Evolutionary conservation across 2,329 filamentous ascomycete species (phyloP), one percentile per base, ranked within the genome.

Genomic region (Dothistroma pini): DNA sequence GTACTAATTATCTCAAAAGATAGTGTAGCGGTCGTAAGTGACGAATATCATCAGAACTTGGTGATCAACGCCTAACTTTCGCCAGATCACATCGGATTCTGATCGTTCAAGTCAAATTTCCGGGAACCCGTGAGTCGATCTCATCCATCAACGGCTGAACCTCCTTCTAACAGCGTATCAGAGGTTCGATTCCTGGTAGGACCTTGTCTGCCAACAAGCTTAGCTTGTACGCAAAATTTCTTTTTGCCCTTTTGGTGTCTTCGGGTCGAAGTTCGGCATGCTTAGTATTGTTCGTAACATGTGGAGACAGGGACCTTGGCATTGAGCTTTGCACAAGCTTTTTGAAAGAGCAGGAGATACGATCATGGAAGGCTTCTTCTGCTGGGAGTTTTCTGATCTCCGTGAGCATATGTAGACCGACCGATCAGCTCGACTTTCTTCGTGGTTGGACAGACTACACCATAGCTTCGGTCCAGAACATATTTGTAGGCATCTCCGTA

Each of bases 121-220:
- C 55, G 55, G 55, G 31, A 57, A 57, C 55, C 55, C 55, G 44
- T 49, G 9, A 10, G 44, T 49, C 12, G 10, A 14, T 19, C 5
- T 10, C 34, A 3, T 4, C 34, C 34, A 11, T 38, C 9, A 16
- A 11, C 34, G 34, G 9, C 2, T 11, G 34, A 4, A 38, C 9
- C 34, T 11, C 25, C 3, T 29, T 6, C 44, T 49, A n/a, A 49
- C n/a, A 49, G 2, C 44, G 10, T 49, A 19, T 19, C n/a, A 49
- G 44, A 44, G 55, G 55, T 57, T 57, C 55, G 55, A 57, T 57
- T 57, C 55, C 55, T 44, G 55, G 55, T 51, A 51, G 12, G 47
- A 57, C n/a, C 4, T 49, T 49, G 5, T 49, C 44, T 49, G 10
- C 44, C 44, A 49, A 21, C 44, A 21, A 19, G 44, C 21, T 51